Conservation (phyloP, 352 stramenopile genomes). For the Phytophthora idaei region DNA sequence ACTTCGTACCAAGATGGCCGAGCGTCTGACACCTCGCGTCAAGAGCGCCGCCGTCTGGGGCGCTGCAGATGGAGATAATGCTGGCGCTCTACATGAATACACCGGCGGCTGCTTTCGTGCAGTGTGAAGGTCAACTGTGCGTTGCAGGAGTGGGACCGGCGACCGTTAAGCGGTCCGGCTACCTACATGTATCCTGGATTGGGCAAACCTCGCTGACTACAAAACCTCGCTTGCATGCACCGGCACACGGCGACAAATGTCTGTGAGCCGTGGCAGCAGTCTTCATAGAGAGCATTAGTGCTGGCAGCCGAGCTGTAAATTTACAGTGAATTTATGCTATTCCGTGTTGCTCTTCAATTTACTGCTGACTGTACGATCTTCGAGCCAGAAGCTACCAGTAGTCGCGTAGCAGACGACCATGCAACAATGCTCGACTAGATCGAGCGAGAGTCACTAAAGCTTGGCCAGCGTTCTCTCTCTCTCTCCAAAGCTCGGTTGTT, state of each 20-base stretch:
- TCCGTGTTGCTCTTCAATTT: background rate
- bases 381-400: constrained; percentile 4
- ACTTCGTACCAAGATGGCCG: constrained; percentile 13
- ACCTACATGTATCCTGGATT: constrained; percentile 9
- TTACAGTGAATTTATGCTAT: no score
- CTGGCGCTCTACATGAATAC: constrained; percentile 6
- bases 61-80: constrained; percentile 9
- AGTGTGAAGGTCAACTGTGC: constrained; percentile 14
- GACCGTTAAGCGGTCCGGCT: constrained; percentile 22
- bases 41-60: constrained; percentile 1
- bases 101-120: constrained; percentile 2
- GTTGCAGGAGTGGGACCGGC: constrained; percentile 24
- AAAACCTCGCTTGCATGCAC: constrained; percentile 20
- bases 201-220: constrained; percentile 23
- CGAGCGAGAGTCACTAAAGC: background rate
- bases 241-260: constrained; percentile 2
- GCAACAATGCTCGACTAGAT: constrained; percentile 13
- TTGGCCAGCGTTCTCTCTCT: background rate
- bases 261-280: background rate
- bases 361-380: constrained; percentile 10
- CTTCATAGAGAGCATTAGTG: constrained; percentile 7
- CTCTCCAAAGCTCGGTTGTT: constrained; percentile 2
- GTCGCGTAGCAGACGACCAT: constrained; percentile 10
- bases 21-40: constrained; percentile 12
- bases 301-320: background rate